These are phyloP conservation scores for Apiotrichum montevideense DNA, from an alignment of 1,284 basidiomycete genomes.

Conservation along the genomic window DNA sequence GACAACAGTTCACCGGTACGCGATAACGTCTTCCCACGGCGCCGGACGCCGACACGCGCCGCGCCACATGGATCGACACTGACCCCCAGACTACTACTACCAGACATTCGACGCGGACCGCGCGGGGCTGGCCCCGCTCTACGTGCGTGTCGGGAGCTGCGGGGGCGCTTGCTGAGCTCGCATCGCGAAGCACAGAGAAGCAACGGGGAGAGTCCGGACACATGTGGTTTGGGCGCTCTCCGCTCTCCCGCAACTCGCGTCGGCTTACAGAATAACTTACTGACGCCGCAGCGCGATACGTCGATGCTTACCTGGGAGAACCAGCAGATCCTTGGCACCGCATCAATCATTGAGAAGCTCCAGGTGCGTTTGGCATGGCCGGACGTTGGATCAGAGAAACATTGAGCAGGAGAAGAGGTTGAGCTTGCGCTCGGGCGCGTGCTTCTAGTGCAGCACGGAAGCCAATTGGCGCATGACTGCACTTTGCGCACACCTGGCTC, in stretches of 20 bases:
- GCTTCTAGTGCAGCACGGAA: neutral
- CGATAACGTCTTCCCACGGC: neutral
- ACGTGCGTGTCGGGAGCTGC: conserved; percentile 30
- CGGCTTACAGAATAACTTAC: neutral
- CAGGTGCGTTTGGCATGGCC: conserved; percentile 51
- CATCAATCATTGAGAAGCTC: conserved; percentile 71
- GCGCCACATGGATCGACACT: neutral
- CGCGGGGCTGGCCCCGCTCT: conserved; percentile 38
- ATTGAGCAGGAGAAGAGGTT: too few species aligned
- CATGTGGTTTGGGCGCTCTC: too few species aligned
- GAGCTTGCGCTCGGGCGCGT: neutral
- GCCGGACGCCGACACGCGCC: too few species aligned
- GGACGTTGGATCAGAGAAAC: too few species aligned
- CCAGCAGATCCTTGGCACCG: conserved; percentile 56
- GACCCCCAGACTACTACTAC: conserved; percentile 46
- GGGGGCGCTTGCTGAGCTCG: too few species aligned
- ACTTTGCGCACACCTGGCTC: too few species aligned
- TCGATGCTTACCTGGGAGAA: conserved; percentile 93
- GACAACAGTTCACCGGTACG: conserved; percentile 51
- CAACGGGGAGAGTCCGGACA: neutral
- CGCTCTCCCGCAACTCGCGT: too few species aligned
- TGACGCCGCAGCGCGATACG: conserved; percentile 56
- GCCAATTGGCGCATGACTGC: too few species aligned
- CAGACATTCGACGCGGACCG: conserved; percentile 43
- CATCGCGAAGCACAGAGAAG: neutral